phyloP scores from a whole-genome alignment of 768 basidiomycete species.

The Astraeus odoratus region DNA sequence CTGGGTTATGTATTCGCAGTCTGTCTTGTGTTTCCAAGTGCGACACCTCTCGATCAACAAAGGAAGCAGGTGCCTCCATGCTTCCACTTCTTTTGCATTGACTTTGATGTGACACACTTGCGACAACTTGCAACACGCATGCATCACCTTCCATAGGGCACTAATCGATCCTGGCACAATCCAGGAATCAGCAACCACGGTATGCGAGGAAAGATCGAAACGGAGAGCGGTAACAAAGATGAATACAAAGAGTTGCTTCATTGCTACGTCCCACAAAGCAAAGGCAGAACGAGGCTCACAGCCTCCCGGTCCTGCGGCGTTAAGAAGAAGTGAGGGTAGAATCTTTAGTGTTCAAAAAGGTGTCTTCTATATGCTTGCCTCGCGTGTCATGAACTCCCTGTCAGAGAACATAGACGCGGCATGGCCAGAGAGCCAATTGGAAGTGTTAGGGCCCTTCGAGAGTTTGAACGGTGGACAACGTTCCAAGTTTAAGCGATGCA shows the following conservation, averaged over 20 bases:
- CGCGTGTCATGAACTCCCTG: slow-evolving; percentile 19
- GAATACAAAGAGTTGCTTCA: slow-evolving; percentile 27
- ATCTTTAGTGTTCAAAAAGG: slow-evolving; percentile 28
- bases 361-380: slow-evolving; percentile 8
- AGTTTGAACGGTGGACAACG: slow-evolving; percentile 29
- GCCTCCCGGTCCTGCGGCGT: slow-evolving; percentile 18
- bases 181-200: slow-evolving; percentile 45
- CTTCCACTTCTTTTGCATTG: slow-evolving; percentile 7
- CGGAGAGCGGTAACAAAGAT: slow-evolving; percentile 42
- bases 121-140: too few relatives aligned
- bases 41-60: slow-evolving; percentile 44
- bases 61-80: slow-evolving; percentile 45
- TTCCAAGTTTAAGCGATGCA: slow-evolving; percentile 35
- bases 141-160: too few relatives aligned
- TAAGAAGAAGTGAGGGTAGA: slow-evolving; percentile 25
- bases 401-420: slow-evolving; percentile 26
- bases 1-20: slow-evolving; percentile 38
- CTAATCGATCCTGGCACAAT: too few relatives aligned
- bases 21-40: slow-evolving; percentile 36
- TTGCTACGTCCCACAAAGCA: slow-evolving; percentile 11
- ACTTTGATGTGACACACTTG: too few relatives aligned
- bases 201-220: slow-evolving; percentile 42
- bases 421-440: slow-evolving; percentile 29
- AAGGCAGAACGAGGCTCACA: slow-evolving; percentile 14
- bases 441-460: slow-evolving; percentile 3